Evolutionary conservation across 129 eudicot genomes (phyloP).

Genomic region (Heracleum sosnowskyi): DNA sequence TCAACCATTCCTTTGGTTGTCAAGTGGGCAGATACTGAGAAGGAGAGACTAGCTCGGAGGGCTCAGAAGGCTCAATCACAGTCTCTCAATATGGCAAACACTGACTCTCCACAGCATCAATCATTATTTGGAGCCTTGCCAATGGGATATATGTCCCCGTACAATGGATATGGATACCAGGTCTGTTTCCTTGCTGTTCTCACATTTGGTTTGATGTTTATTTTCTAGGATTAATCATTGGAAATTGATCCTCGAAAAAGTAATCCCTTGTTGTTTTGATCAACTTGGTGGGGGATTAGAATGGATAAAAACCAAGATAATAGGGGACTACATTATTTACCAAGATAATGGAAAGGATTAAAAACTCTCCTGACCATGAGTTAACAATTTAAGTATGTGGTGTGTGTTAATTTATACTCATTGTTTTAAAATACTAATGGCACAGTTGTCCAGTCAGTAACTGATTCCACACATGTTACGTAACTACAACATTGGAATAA

Average conservation of each 20-base stretch:
- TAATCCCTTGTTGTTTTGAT: not conserved
- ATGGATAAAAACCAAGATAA: not conserved
- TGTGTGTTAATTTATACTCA: not conserved
- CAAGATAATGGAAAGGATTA: not conserved
- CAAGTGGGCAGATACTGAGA: conserved; percentile 99
- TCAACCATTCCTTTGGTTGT: conserved; percentile 95
- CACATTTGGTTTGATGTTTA: not conserved
- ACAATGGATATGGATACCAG: conserved; percentile 97
- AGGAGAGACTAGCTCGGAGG: conserved; percentile 87
- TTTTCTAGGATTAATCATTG: not conserved
- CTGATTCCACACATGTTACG: not conserved
- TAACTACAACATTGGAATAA: no score
- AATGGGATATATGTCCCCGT: conserved; percentile 77
- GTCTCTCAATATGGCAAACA: conserved; percentile 45
- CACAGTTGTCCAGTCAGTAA: not conserved
- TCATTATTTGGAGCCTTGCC: conserved; percentile 88
- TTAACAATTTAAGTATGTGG: no score
- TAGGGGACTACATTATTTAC: not conserved
- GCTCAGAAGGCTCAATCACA: conserved; percentile 84
- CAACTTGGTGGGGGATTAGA: not conserved
- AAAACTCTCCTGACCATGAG: not conserved
- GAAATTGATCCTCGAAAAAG: not conserved
- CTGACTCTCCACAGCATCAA: conserved; percentile 58
- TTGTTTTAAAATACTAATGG: not conserved
- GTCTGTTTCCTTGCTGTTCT: conserved; percentile 32